Conservation (phyloP, 805 yeast species). For the Saturnispora dispora region DNA sequence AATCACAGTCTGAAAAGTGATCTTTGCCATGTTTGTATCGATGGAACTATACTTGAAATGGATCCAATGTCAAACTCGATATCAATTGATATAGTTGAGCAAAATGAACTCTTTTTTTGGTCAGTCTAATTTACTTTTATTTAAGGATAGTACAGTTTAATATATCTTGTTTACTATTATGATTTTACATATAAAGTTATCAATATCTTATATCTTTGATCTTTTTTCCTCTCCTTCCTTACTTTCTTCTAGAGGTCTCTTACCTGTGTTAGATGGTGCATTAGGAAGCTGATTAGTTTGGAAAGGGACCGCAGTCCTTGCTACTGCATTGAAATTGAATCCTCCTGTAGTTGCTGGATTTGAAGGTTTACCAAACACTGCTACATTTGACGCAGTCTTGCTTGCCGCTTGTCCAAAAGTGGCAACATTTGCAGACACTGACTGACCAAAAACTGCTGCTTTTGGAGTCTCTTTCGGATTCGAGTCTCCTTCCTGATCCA, state of each 20-base stretch:
- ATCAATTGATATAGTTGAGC: neutral
- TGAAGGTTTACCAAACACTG: neutral
- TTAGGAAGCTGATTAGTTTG: neutral
- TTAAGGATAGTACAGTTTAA: neutral
- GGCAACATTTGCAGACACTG: neutral
- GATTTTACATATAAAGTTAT: neutral
- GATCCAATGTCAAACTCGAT: slow-evolving; percentile 1
- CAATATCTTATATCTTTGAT: slow-evolving; percentile 9
- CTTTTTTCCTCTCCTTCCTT: slow-evolving; percentile 19
- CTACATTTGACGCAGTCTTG: neutral
- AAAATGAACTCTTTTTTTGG: slow-evolving; percentile 4
- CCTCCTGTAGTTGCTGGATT: neutral
- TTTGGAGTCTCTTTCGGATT: neutral
- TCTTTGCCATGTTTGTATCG: slow-evolving; percentile 53
- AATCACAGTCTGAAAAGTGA: slow-evolving; percentile 1
- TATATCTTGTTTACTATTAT: neutral
- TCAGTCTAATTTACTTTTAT: neutral
- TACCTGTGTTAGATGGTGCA: slow-evolving; percentile 9
- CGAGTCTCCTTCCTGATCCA: neutral
- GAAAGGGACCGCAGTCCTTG: neutral
- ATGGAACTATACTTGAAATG: slow-evolving; percentile 43
- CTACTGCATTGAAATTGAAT: slow-evolving; percentile 3
- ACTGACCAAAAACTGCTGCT: neutral
- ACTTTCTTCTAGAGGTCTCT: slow-evolving; percentile 17
- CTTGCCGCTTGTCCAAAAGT: neutral